Evolutionary conservation across 202 grass and related monocot genomes (phyloP).

Genomic region (Zizania palustris): DNA sequence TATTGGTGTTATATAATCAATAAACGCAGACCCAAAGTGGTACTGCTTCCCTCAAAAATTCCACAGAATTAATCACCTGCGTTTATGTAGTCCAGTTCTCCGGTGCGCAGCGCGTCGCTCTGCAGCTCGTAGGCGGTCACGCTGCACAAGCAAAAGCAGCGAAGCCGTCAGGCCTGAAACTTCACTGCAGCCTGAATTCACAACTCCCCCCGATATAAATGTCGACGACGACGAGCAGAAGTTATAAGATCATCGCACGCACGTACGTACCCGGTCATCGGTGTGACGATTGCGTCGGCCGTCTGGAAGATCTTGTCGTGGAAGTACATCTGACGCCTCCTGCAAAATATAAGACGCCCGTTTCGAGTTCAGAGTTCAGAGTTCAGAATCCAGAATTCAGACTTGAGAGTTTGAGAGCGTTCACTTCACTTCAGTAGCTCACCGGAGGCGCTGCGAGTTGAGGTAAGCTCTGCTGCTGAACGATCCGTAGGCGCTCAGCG

Average conservation of each 20-base stretch:
- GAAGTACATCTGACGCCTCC: constrained; percentile 73
- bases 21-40: no score
- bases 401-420: no score
- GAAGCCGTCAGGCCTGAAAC: neutral
- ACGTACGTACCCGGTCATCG: constrained; percentile 75
- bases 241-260: no score
- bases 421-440: no score
- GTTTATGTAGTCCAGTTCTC: constrained; percentile 92
- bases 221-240: no score
- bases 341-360: constrained; percentile 5
- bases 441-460: constrained; percentile 75
- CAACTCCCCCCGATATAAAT: no score
- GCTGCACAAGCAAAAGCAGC: constrained; percentile 7
- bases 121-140: constrained; percentile 69
- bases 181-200: neutral
- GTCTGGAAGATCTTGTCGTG: constrained; percentile 72
- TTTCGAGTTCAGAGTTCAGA: neutral
- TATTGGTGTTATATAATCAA: no score
- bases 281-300: constrained; percentile 70
- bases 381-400: no score
- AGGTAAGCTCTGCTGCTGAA: constrained; percentile 75
- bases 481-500: constrained; percentile 56
- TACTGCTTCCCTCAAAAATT: no score
- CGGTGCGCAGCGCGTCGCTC: constrained; percentile 56
- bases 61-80: constrained; percentile 59